Percentiles rank a stretch among this genome's conserved stretches.
Conservation (phyloP, 805 yeast species). For the Geotrichum ghanense region DNA sequence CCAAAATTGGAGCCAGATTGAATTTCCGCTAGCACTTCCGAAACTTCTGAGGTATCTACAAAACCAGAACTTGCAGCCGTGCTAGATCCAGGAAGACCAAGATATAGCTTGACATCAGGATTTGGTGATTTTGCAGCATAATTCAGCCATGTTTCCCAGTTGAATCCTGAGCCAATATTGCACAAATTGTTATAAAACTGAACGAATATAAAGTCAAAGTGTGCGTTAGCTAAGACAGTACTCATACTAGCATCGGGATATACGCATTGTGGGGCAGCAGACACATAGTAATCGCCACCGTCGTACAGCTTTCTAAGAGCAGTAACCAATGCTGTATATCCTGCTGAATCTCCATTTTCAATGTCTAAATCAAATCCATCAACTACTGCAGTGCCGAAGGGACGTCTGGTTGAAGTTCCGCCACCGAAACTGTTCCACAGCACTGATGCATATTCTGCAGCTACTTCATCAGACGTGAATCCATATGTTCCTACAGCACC, state of each 20-base stretch:
- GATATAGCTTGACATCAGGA: conserved; percentile 50
- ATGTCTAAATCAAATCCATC: conserved; percentile 81
- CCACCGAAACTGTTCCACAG: conserved; percentile 46
- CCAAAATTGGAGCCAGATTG: conserved; percentile 36
- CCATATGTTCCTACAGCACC: conserved; percentile 58
- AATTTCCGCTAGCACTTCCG: conserved; percentile 25
- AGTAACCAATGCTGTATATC: conserved; percentile 54
- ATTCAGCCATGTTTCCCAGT: conserved; percentile 62
- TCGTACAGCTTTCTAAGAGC: conserved; percentile 33
- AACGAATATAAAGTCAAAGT: conserved; percentile 70
- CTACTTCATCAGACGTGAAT: conserved; percentile 39
- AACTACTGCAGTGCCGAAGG: conserved; percentile 62
- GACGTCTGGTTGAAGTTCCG: conserved; percentile 30
- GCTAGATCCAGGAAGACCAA: conserved; percentile 64
- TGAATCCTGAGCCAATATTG: conserved; percentile 39
- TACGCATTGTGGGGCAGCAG: conserved; percentile 91
- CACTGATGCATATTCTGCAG: conserved; percentile 42
- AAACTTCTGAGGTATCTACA: conserved; percentile 15
- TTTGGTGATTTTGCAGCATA: conserved; percentile 59
- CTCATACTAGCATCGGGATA: conserved; percentile 69
- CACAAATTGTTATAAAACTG: conserved; percentile 89
- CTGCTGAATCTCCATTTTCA: conserved; percentile 46
- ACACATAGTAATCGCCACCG: conserved; percentile 54
- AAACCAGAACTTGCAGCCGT: conserved; percentile 48
- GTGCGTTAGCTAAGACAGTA: conserved; percentile 52